Evolutionary conservation across 306 rosid genomes (phyloP), one percentile per base, ranked within the genome.

Genomic region (Dryas drummondii): DNA sequence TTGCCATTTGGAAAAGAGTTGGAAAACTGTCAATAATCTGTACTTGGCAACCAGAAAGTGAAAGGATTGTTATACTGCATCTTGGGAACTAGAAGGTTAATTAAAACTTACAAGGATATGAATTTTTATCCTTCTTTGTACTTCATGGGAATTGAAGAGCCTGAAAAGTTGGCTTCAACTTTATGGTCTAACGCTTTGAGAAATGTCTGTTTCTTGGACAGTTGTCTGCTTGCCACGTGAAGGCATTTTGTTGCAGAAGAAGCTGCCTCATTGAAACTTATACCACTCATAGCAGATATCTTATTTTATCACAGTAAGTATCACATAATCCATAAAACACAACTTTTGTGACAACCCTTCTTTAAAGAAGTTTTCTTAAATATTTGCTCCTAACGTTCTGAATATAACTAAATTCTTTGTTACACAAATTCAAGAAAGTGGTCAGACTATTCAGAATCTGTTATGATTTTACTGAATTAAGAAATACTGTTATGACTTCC

Each of bases 141-240:
- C 81, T 54, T 19, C 65, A 6, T 37, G 70, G 7, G 74, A 60
- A 70, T 32, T 76, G 4, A 81, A 71, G 78, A 58, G 81, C 84
- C 78, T 76, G 74, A 81, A 81, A 71, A 76, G 63, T 64, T 71
- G 84, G 81, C 68, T 52, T 51, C 77, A 11, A 78, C 14, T 51
- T 54, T 11, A 54, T 81, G 44, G 45, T 80, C 15, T 61, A 5
- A 53, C 9, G 22, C 10, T 9, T 57, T 7, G 48, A 53, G 54
- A 42, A 48, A 58, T 51, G 72, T 40, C 70, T 59, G 54, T 49
- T 61, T 60, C 64, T 62, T 52, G 47, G 42, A 66, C 80, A 54
- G 76, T 62, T 47, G 62, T 44, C 22, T 66, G 56, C n/a, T 15
- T 56, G 50, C 60, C 72, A 14, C 22, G 71, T 56, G 47, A 71